Percentiles rank a stretch among this genome's conserved stretches.
phyloP scores from a whole-genome alignment of 2,329 filamentous ascomycete genomes.

The Sporothrix globosa region DNA sequence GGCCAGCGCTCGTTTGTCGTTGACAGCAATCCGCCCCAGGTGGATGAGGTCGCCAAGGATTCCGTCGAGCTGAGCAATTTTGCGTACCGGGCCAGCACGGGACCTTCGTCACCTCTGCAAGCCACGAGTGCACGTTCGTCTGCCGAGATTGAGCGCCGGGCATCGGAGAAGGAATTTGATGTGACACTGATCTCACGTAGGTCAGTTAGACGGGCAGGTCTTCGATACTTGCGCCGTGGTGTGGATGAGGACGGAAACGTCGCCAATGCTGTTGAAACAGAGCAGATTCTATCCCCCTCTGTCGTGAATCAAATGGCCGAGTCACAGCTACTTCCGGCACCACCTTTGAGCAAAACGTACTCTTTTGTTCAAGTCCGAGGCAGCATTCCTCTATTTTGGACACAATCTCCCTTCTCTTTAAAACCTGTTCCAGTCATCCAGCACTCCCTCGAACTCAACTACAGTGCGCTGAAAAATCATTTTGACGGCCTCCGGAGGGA shows the following conservation, averaged over 20 bases:
- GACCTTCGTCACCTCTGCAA: conserved; percentile 30
- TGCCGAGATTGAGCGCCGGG: conserved; percentile 42
- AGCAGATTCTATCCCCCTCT: conserved; percentile 78
- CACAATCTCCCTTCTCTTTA: conserved; percentile 89
- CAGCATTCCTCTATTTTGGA: conserved; percentile 93
- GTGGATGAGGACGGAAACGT: conserved; percentile 86
- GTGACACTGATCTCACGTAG: conserved; percentile 92
- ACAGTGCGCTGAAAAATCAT: conserved; percentile 75
- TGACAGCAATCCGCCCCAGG: conserved; percentile 62
- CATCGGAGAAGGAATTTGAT: conserved; percentile 64
- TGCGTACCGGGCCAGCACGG: conserved; percentile 28
- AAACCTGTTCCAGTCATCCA: conserved; percentile 83
- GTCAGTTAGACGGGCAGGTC: conserved; percentile 80
- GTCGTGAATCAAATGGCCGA: conserved; percentile 54
- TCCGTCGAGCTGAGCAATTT: conserved; percentile 49
- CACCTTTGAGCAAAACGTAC: conserved; percentile 61
- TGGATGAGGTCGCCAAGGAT: conserved; percentile 52
- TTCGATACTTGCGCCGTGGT: conserved; percentile 87
- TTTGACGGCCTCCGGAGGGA: conserved; percentile 68
- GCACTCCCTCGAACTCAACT: conserved; percentile 79
- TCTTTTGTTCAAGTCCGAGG: conserved; percentile 88
- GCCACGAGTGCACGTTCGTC: conserved; percentile 27
- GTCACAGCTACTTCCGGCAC: conserved; percentile 47
- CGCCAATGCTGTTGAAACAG: conserved; percentile 91
- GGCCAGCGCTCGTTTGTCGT: conserved; percentile 82